Percentiles rank a stretch among this genome's conserved stretches.
These are phyloP conservation scores for Luvunga scandens DNA, from an alignment of 345 rosid species.

Conservation along the genomic window DNA sequence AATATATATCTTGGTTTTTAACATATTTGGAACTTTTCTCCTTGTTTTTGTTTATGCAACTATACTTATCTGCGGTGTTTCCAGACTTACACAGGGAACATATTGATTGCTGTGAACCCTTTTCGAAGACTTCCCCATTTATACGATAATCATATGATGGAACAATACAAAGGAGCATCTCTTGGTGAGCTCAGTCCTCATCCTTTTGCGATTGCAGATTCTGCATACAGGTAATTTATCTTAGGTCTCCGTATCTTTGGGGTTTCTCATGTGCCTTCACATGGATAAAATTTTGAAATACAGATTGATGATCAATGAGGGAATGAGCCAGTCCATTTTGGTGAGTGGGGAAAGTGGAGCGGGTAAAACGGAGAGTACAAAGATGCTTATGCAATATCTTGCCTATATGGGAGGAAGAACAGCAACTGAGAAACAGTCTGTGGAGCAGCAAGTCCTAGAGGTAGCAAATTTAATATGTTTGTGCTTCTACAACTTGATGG, in stretches of 20 bases:
- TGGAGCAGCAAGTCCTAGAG: slow-evolving; percentile 98
- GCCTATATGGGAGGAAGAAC: slow-evolving; percentile 96
- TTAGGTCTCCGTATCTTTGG: slow-evolving; percentile 11
- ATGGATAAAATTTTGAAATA: slow-evolving; percentile 15
- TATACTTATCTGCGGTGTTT: slow-evolving; percentile 24
- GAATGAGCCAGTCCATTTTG: slow-evolving; percentile 83
- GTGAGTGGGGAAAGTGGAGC: slow-evolving; percentile 99
- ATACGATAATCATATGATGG: slow-evolving; percentile 76
- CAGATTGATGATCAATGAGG: slow-evolving; percentile 91
- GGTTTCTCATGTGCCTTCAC: slow-evolving; percentile 17
- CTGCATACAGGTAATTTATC: slow-evolving; percentile 75
- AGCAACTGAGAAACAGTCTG: slow-evolving; percentile 70
- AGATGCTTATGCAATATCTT: slow-evolving; percentile 91
- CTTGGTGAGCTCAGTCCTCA: slow-evolving; percentile 94
- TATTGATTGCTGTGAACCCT: slow-evolving; percentile 96
- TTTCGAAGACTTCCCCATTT: slow-evolving; percentile 83
- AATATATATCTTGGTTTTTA: neutral
- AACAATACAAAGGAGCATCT: slow-evolving; percentile 76
- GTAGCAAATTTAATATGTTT: slow-evolving; percentile 31
- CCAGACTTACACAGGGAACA: slow-evolving; percentile 97
- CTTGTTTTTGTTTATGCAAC: slow-evolving; percentile 1
- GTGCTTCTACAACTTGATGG: slow-evolving; percentile 6
- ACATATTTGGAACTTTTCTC: neutral
- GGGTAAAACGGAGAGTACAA: slow-evolving; percentile 98
- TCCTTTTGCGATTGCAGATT: slow-evolving; percentile 95